A percentile compares a stretch with the other conserved stretches of the same genome.
Conservation (phyloP, 1,284 basidiomycete species). For the Pyrrhoderma lamaoense region DNA sequence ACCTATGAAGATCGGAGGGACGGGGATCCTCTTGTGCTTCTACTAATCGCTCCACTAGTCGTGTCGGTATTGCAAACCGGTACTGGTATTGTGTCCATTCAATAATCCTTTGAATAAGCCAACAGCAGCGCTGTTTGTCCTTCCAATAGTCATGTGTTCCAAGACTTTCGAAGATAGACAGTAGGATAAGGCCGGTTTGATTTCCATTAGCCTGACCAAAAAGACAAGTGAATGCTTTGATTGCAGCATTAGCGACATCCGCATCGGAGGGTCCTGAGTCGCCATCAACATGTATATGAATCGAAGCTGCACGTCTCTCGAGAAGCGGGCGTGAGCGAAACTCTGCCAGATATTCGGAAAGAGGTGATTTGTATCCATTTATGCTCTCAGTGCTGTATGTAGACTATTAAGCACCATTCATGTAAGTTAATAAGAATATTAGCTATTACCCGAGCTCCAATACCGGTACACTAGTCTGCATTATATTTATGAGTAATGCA, state of each 20-base stretch:
- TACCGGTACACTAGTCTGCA: slow-evolving; percentile 52
- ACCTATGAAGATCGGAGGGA: slow-evolving; percentile 51
- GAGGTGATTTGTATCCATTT: slow-evolving; percentile 52
- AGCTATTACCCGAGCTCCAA: slow-evolving; percentile 64
- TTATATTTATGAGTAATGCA: slow-evolving; percentile 66
- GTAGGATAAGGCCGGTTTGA: slow-evolving; percentile 70
- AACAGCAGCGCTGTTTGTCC: slow-evolving; percentile 70
- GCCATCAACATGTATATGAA: slow-evolving; percentile 81
- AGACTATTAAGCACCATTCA: slow-evolving; percentile 10
- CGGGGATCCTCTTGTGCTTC: slow-evolving; percentile 55
- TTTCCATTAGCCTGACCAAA: slow-evolving; percentile 70
- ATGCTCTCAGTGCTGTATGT: slow-evolving; percentile 45
- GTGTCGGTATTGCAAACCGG: slow-evolving; percentile 82
- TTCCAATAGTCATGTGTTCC: slow-evolving; percentile 63
- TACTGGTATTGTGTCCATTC: slow-evolving; percentile 91
- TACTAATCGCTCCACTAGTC: slow-evolving; percentile 76
- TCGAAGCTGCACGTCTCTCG: slow-evolving; percentile 78
- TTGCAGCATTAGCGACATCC: slow-evolving; percentile 71
- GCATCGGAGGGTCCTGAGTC: slow-evolving; percentile 74
- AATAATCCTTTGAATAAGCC: slow-evolving; percentile 71
- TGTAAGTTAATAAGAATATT: background rate
- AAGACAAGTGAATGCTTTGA: slow-evolving; percentile 69
- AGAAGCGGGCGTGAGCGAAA: slow-evolving; percentile 69
- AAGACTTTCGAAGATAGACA: slow-evolving; percentile 62
- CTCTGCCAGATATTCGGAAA: slow-evolving; percentile 70